A percentile compares a stretch with the other conserved stretches of the same genome.
Conservation (phyloP, 2,329 filamentous ascomycete species). For the Pseudofabraea citricarpa region DNA sequence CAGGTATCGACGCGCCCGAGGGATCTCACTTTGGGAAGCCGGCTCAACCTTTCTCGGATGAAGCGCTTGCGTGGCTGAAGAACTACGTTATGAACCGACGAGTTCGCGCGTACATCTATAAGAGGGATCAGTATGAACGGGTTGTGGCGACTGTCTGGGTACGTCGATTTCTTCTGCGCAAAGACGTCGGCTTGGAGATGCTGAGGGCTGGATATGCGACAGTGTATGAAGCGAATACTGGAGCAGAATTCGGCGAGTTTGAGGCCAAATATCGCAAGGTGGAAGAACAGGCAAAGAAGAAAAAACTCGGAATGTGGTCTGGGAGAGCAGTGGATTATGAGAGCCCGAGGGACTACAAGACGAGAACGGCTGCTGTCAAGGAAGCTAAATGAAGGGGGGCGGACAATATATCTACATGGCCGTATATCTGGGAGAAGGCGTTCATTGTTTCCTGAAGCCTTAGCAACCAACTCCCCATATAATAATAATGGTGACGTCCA, state of each 20-base stretch:
- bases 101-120: slow-evolving; percentile 79
- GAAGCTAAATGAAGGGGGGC: slow-evolving; percentile 25
- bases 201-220: slow-evolving; percentile 79
- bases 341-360: slow-evolving; percentile 87
- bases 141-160: slow-evolving; percentile 83
- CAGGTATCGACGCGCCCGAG: slow-evolving; percentile 91
- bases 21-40: slow-evolving; percentile 86
- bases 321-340: slow-evolving; percentile 61
- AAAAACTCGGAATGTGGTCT: slow-evolving; percentile 72
- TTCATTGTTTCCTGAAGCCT: too few species aligned
- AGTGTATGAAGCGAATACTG: slow-evolving; percentile 88
- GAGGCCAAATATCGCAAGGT: slow-evolving; percentile 60
- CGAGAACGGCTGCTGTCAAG: slow-evolving; percentile 32
- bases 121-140: slow-evolving; percentile 86
- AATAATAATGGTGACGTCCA: too few species aligned
- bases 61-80: slow-evolving; percentile 79
- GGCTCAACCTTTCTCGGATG: slow-evolving; percentile 76
- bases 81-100: slow-evolving; percentile 64
- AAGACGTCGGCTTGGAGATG: slow-evolving; percentile 88
- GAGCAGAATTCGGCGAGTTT: slow-evolving; percentile 78
- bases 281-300: slow-evolving; percentile 61
- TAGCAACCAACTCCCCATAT: too few species aligned
- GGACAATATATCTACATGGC: too few species aligned
- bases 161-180: slow-evolving; percentile 57
- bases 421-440: too few species aligned